Percentiles rank a stretch among this genome's conserved stretches.
Evolutionary conservation across 2,329 filamentous ascomycete genomes (phyloP).

Genomic region (Ceratocystis papillata): DNA sequence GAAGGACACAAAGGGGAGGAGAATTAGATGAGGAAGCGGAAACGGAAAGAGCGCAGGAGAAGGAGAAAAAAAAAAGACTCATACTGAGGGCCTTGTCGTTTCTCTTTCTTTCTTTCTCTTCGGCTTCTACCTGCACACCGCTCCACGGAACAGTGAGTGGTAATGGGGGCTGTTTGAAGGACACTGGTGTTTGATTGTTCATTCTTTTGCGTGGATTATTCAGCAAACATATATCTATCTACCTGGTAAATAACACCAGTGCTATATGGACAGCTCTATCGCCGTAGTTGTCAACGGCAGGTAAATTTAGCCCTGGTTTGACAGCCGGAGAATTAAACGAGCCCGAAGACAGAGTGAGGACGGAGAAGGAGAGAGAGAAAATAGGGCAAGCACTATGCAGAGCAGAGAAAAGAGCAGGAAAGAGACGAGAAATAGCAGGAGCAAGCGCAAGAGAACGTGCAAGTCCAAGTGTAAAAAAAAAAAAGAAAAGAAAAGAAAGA

Average conservation of each 20-base stretch:
- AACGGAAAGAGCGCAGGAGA: not conserved
- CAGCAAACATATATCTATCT: not conserved
- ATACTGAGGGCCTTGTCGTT: not conserved
- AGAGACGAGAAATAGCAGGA: not conserved
- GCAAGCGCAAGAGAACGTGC: not conserved
- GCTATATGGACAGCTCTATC: not conserved
- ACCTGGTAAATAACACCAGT: not conserved
- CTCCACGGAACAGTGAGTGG: too few species aligned
- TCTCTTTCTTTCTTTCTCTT: not conserved
- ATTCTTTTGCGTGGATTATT: not conserved
- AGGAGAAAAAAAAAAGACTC: not conserved
- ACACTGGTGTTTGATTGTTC: too few species aligned
- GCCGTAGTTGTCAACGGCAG: not conserved
- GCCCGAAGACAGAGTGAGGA: not conserved
- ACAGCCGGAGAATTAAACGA: conserved; percentile 12
- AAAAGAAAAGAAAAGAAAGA: not conserved
- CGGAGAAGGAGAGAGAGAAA: not conserved
- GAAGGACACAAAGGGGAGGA: not conserved
- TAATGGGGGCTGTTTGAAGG: too few species aligned
- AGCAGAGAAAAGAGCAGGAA: not conserved
- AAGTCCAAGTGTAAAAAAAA: not conserved
- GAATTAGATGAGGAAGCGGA: not conserved
- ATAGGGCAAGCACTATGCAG: not conserved
- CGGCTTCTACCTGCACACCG: not conserved
- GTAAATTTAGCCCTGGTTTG: conserved; percentile 10